Conservation (phyloP, 495 filamentous ascomycete species). For the Halenospora varia region DNA sequence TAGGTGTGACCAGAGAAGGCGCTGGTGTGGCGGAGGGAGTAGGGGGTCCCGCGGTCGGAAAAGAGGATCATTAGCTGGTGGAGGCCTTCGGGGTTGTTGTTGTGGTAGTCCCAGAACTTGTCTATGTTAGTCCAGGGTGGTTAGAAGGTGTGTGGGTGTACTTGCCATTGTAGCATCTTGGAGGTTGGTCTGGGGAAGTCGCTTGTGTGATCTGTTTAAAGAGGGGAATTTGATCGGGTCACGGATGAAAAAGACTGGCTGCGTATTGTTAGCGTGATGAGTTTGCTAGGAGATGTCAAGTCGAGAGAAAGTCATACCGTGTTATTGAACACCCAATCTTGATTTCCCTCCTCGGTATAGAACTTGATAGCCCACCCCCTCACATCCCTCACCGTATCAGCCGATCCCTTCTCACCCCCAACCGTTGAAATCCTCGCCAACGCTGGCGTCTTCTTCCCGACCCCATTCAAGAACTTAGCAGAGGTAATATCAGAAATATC, state of each 20-base stretch:
- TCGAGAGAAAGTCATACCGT: too few species aligned
- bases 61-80: conserved; percentile 62
- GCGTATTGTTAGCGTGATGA: not conserved
- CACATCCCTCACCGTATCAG: conserved; percentile 69
- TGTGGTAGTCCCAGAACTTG: conserved; percentile 37
- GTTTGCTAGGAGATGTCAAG: not conserved
- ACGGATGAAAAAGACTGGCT: conserved; percentile 47
- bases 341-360: conserved; percentile 57
- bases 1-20: conserved; percentile 67
- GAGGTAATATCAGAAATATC: conserved; percentile 54
- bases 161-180: conserved; percentile 42
- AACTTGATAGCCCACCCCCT: conserved; percentile 71
- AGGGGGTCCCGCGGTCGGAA: conserved; percentile 56
- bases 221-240: conserved; percentile 54
- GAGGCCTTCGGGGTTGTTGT: conserved; percentile 55
- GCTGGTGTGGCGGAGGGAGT: conserved; percentile 57
- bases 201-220: conserved; percentile 50
- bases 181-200: conserved; percentile 44
- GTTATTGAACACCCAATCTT: conserved; percentile 35
- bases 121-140: not conserved
- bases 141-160: not conserved
- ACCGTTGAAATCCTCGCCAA: conserved; percentile 72
- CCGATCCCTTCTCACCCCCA: conserved; percentile 63
- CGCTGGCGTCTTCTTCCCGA: conserved; percentile 12
- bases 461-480: conserved; percentile 24